Percentiles rank a stretch among this genome's conserved stretches.
These are phyloP conservation scores for Alternaria burnsii DNA, from an alignment of 2,329 filamentous ascomycete genomes.

Conservation along the genomic window DNA sequence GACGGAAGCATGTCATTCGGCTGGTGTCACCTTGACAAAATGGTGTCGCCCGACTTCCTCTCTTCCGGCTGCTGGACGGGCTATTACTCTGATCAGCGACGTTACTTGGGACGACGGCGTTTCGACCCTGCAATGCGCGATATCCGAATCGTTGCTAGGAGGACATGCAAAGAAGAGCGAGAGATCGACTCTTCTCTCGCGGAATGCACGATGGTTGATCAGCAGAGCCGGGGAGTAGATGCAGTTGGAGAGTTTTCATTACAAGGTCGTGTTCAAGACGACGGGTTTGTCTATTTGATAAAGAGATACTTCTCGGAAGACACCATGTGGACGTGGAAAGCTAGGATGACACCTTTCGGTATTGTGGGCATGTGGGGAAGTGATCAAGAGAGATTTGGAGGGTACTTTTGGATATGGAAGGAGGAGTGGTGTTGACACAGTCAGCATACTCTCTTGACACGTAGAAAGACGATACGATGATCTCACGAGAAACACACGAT, in stretches of 20 bases:
- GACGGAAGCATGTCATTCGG: conserved; percentile 14
- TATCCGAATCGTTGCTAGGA: conserved; percentile 18
- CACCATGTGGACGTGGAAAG: conserved; percentile 26
- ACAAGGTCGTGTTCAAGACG: conserved; percentile 19
- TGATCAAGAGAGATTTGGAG: conserved; percentile 19
- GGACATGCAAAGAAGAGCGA: not conserved
- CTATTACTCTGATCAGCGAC: conserved; percentile 26
- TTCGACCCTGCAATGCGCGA: conserved; percentile 25
- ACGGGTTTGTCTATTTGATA: conserved; percentile 24
- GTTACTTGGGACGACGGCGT: not conserved
- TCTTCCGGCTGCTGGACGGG: conserved; percentile 29
- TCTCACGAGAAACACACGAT: not conserved
- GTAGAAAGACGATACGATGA: not conserved
- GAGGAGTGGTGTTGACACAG: conserved; percentile 25
- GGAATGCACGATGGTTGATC: conserved; percentile 11
- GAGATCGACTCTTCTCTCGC: not conserved
- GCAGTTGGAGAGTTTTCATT: conserved; percentile 25
- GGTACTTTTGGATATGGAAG: conserved; percentile 41
- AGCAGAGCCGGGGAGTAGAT: conserved; percentile 24
- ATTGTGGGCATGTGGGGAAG: conserved; percentile 34
- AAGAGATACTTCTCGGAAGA: conserved; percentile 24
- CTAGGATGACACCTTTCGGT: conserved; percentile 33
- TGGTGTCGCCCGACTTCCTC: conserved; percentile 27
- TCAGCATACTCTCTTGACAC: too few species aligned
- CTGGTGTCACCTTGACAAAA: conserved; percentile 25